Evolutionary conservation across 139 green algal species (phyloP).

Genomic region (Tetraselmis chui): DNA sequence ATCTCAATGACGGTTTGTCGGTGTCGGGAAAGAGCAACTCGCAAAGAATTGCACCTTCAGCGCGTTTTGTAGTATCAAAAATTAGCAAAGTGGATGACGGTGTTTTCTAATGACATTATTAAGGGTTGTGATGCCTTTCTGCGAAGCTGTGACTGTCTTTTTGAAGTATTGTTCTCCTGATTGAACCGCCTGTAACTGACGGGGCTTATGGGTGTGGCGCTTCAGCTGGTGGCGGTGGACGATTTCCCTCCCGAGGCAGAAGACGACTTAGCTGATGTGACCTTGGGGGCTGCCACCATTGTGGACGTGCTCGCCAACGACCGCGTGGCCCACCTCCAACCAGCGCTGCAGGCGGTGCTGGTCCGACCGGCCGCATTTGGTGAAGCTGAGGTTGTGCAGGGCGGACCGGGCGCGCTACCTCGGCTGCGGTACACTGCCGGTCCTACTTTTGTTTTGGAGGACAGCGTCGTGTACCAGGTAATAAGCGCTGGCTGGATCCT

Average conservation of each 20-base stretch:
- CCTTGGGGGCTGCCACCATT: not conserved
- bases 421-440: not conserved
- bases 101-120: not conserved
- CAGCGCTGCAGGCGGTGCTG: not conserved
- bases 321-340: not conserved
- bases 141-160: not conserved
- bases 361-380: not conserved
- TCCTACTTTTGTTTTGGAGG: not conserved
- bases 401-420: not conserved
- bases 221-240: not conserved
- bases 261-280: not conserved
- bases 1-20: too few species aligned
- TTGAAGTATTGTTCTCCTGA: too few species aligned
- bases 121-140: not conserved
- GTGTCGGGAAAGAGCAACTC: too few species aligned
- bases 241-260: not conserved
- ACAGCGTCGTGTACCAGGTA: not conserved
- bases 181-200: not conserved
- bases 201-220: not conserved
- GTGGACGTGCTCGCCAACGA: not conserved
- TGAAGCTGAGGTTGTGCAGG: not conserved
- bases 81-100: not conserved
- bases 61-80: not conserved
- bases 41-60: not conserved
- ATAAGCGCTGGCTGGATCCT: not conserved